Base-by-base conservation (phyloP, 2,329 filamentous ascomycete species). In the Fusarium humuli region DNA sequence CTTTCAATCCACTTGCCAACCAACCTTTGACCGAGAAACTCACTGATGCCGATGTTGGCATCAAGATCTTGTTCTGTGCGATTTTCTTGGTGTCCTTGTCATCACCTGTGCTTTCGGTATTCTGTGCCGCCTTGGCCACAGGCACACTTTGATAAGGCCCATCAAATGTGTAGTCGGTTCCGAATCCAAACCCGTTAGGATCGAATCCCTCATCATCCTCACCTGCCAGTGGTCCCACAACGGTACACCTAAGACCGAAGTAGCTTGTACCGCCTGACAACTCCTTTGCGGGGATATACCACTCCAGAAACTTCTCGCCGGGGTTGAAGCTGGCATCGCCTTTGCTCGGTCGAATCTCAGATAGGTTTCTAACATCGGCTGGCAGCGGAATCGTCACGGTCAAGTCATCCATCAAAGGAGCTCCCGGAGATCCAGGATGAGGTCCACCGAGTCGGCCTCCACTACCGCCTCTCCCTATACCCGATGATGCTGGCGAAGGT, bases 271-370 rank as follows among this genome's bases (percentile, higher is more conserved):
- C 86, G 2, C 87, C 86, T 1, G 88, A 86, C 4, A 94, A 85
- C 60, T 97, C 94, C 80, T 94, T 94, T 25, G 88, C 87, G 2
- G 90, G 88, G 42, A 98, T 89, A 61, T 90, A 88, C 95, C 95
- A 98, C 79, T 97, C 92, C 11, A 98, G 84, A 3, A 87, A 79
- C 48, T 87, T 86, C 53, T 93, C 93, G 4, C 89, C 90, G 0
- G 92, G 89, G 57, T 88, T 92, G 81, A 94, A 98, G 60, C 87
- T 90, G 4, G 94, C 94, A 72, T 98, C 95, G 37, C 94, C 95
- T 70, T 89, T 90, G 71, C 90, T 92, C 4, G 94, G 88, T 59
- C 93, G 88, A 57, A 98, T 86, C 75, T 98, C 94, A 7, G 90
- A 90, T 18, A 98, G 84, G 77, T 94, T 97, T 61, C 93, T 90